Base-by-base conservation (phyloP, 495 filamentous ascomycete genomes). In the Immersiella caudata region DNA sequence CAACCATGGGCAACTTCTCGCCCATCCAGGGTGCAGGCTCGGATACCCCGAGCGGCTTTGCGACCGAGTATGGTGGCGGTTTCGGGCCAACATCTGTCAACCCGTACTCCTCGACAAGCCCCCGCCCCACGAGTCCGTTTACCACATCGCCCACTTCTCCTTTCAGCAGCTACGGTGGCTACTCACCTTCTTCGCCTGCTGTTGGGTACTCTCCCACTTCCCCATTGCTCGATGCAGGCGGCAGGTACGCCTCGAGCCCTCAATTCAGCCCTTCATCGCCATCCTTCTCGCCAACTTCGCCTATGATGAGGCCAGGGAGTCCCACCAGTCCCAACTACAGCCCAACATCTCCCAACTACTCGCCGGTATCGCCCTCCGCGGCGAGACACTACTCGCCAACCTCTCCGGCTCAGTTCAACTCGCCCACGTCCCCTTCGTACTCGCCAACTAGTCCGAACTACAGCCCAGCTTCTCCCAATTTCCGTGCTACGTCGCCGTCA, bases 1-100 rank as follows among this genome's bases (percentile, higher is more conserved):
- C 92, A 27, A 91, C 93, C 70, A 90, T 90, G 63, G 89, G 91
- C 72, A 90, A 94, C 67, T 99, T 98, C 88, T 97, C 93, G 21
- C 95, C 95, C 35, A 95, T 99, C 66, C 89, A 89, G 50, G 86
- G 90, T 67, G 82, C 86, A 21, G 90, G 89, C 6, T 87, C 89
- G 14, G 93, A 95, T 63, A 87, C 84, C 40, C 91, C 91, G 49
- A 87, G 87, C 67, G 93, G 93, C 22, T 91, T 97, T 68, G 74
- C 68, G 33, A 84, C 83, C n/a, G 83, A 83, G 67, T 86, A 85
- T 56, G 81, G 81, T 22, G 71, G 73, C 52, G 78, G 79, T 57
- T 80, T 78, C 62, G 78, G 80, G 56, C 75, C 76, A 40, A 88
- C 90, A 68, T 85, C 84, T 11, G 85, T 90, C 68, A 93, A 90